A percentile compares a stretch with the other conserved stretches of the same genome.
phyloP scores from a whole-genome alignment of 2,329 filamentous ascomycete genomes.

The Helotiales sp. region DNA sequence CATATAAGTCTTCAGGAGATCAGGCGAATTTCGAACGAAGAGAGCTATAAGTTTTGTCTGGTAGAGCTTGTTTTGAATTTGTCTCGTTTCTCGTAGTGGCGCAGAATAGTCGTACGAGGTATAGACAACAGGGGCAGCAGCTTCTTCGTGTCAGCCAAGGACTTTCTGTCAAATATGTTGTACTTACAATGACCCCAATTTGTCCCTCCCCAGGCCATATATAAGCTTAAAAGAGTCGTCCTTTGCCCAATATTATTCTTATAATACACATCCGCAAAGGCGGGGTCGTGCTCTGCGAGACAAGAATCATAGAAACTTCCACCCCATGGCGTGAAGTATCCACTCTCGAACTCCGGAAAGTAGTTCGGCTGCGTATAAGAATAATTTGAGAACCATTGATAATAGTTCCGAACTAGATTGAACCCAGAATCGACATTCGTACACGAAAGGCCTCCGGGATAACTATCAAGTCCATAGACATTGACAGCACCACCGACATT shows the following conservation, averaged over 20 bases:
- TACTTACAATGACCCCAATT: slow-evolving; percentile 52
- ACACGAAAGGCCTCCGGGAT: slow-evolving; percentile 49
- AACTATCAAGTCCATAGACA: slow-evolving; percentile 48
- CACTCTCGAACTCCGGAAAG: slow-evolving; percentile 54
- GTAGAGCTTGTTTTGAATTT: slow-evolving; percentile 52
- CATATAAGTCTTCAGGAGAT: slow-evolving; percentile 53
- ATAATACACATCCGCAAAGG: slow-evolving; percentile 56
- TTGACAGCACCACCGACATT: slow-evolving; percentile 56
- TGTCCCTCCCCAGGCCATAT: slow-evolving; percentile 56
- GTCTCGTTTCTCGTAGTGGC: slow-evolving; percentile 53
- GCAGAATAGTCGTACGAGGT: slow-evolving; percentile 46
- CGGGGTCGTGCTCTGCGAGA: slow-evolving; percentile 43
- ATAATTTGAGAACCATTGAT: slow-evolving; percentile 57
- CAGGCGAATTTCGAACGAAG: slow-evolving; percentile 52
- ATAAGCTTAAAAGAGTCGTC: slow-evolving; percentile 49
- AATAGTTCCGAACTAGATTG: slow-evolving; percentile 51
- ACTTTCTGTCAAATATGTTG: not conserved
- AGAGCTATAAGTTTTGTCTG: slow-evolving; percentile 55
- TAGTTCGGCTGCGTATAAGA: slow-evolving; percentile 53
- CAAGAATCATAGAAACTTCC: slow-evolving; percentile 52
- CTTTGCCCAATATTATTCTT: slow-evolving; percentile 55
- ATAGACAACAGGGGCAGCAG: slow-evolving; percentile 50
- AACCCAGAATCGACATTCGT: slow-evolving; percentile 50
- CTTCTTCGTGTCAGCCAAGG: slow-evolving; percentile 20
- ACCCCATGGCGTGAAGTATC: slow-evolving; percentile 54